phyloP scores from a whole-genome alignment of 2,329 filamentous ascomycete genomes.

The Lasiodiplodia citricola region DNA sequence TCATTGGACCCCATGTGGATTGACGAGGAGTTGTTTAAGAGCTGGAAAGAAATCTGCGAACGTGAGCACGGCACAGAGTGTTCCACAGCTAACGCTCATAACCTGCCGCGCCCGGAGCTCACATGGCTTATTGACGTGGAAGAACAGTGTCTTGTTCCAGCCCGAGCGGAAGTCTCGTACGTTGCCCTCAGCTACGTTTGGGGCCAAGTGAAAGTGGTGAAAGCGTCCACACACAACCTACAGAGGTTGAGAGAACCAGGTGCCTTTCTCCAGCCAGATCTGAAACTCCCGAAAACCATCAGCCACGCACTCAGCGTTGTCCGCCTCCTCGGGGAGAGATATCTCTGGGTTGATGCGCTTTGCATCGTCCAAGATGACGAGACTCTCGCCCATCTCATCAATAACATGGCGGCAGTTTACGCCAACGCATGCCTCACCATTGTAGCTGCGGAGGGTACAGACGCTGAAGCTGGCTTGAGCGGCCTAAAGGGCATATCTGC shows the following conservation, averaged over 20 bases:
- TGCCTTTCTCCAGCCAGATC: background rate
- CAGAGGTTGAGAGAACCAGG: background rate
- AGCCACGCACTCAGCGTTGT: conserved; percentile 27
- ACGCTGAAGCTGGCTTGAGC: background rate
- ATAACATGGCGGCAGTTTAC: background rate
- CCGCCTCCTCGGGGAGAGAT: conserved; percentile 9
- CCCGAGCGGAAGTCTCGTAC: background rate
- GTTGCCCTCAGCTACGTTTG: background rate
- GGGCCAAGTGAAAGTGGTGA: background rate
- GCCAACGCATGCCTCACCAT: background rate
- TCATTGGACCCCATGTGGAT: background rate
- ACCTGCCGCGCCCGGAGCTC: background rate
- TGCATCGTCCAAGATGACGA: conserved; percentile 30
- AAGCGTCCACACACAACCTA: background rate
- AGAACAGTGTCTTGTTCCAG: background rate
- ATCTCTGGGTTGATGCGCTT: conserved; percentile 30
- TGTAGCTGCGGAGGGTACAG: background rate
- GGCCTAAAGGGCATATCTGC: background rate
- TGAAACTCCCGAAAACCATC: conserved; percentile 7
- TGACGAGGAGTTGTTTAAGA: background rate
- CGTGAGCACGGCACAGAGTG: background rate
- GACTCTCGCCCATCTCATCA: background rate
- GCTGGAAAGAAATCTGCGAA: background rate
- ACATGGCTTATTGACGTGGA: background rate
- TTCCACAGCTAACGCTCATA: no score